Conservation (phyloP, 164 flowering plant species). For the Vitis rotundifolia region DNA sequence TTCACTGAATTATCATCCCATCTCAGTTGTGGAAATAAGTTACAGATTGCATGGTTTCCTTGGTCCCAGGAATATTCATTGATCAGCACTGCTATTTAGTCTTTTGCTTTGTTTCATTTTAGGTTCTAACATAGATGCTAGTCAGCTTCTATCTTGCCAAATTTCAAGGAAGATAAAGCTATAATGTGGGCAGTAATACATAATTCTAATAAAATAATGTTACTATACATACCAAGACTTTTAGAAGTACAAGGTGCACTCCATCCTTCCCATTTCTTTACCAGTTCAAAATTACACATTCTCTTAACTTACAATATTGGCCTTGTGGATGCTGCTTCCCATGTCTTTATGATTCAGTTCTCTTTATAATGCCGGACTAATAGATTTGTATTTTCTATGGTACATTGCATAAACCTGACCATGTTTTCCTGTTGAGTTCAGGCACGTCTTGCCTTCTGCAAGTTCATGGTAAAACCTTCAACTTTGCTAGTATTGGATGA, state of each 20-base stretch:
- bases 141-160: too few relatives aligned
- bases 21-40: background rate
- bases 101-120: background rate
- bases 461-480: slow-evolving; percentile 97
- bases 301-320: background rate
- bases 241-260: too few relatives aligned
- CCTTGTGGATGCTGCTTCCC: background rate
- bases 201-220: too few relatives aligned
- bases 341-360: background rate
- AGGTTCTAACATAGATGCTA: too few relatives aligned
- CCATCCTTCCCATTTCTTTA: background rate
- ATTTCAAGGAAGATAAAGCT: too few relatives aligned
- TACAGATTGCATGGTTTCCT: background rate
- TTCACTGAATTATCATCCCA: background rate
- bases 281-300: background rate
- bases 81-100: background rate
- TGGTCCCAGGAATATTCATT: background rate
- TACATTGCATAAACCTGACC: background rate
- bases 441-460: slow-evolving; percentile 98
- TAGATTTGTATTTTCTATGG: background rate
- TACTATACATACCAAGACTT: too few relatives aligned
- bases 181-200: too few relatives aligned
- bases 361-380: background rate
- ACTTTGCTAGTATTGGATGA: slow-evolving; percentile 93
- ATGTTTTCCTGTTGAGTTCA: slow-evolving; percentile 18